Base-by-base conservation (phyloP, 192 early-diverging fungal species). In the Podila epicladia region DNA sequence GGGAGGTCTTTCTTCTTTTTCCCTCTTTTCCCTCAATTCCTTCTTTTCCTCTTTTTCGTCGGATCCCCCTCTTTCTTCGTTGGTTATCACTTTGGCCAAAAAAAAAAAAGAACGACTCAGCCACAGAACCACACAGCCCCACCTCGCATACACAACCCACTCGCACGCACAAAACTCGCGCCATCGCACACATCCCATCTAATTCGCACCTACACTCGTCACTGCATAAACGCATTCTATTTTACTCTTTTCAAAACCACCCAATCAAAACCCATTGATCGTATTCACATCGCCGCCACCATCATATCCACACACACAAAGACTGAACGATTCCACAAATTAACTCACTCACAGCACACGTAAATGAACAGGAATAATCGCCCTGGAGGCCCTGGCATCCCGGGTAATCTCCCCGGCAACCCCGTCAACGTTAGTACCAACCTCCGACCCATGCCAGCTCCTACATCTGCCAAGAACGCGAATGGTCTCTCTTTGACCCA, bases 401-500 rank as follows among this genome's bases (percentile, higher is more conserved):
- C 41, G 29, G 22, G 24, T 5, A 58, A 19, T 20, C 35, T 32
- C 35, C 28, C 11, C 26, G 53, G 49, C 37, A 17, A 20, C 31
- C n/a, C 17, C 15, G 51, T 29, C 26, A 65, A 20, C 24, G 64
- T 48, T 20, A 72, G 12, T 41, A 13, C 6, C 15, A 26, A 35
- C 33, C 55, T 61, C 22, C 59, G 24, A 48, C 9, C 57, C 49
- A 67, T 72, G 41, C 41, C 62, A 41, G 58, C 50, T 2, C 62
- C 49, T 19, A 68, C 28, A 3, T 62, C 75, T 24, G 38, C 37
- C 13, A 68, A 51, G 9, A 68, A 82, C 57, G 51, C 64, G 26
- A 71, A 55, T 31, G 65, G 76, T 26, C 32, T 62, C 28, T 49
- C 51, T 7, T 64, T 89, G 4, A 67, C 83, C 9, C 69, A 67